Evolutionary conservation across 768 basidiomycete species (phyloP).

Genomic region (Lepiota brunneoincarnata): DNA sequence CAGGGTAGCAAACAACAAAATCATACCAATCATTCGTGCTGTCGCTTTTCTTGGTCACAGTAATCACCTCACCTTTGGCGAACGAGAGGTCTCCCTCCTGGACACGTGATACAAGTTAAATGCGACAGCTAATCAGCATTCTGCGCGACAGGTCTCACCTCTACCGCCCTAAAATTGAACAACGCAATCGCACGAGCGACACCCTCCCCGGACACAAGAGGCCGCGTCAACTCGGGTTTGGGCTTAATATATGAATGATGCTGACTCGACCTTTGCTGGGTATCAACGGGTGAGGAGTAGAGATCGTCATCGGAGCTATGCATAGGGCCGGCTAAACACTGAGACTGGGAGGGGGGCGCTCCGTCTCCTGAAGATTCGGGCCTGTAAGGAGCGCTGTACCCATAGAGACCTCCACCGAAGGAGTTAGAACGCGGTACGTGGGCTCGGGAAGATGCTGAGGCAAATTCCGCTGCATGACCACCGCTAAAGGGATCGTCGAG

Average conservation of each 20-base stretch:
- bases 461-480: background rate
- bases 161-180: slow-evolving; percentile 70
- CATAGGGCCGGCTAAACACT: background rate
- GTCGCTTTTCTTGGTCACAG: slow-evolving; percentile 63
- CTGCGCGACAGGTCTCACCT: slow-evolving; percentile 39
- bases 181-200: slow-evolving; percentile 72
- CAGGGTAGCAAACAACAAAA: background rate
- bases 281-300: background rate
- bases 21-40: slow-evolving; percentile 74
- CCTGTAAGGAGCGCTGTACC: no score
- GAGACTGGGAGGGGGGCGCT: background rate
- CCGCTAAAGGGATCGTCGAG: slow-evolving; percentile 11
- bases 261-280: background rate
- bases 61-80: slow-evolving; percentile 71
- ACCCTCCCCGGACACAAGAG: slow-evolving; percentile 54
- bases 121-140: background rate
- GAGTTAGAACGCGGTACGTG: slow-evolving; percentile 3
- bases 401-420: background rate
- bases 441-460: background rate
- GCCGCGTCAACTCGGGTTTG: slow-evolving; percentile 47
- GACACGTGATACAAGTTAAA: slow-evolving; percentile 11
- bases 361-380: background rate
- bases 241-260: slow-evolving; percentile 31
- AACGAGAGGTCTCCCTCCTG: slow-evolving; percentile 77
- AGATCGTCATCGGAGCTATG: background rate